Percentiles rank a stretch among this genome's conserved stretches.
Conservation (phyloP, 2,329 filamentous ascomycete genomes). For the Aureobasidium sp. region DNA sequence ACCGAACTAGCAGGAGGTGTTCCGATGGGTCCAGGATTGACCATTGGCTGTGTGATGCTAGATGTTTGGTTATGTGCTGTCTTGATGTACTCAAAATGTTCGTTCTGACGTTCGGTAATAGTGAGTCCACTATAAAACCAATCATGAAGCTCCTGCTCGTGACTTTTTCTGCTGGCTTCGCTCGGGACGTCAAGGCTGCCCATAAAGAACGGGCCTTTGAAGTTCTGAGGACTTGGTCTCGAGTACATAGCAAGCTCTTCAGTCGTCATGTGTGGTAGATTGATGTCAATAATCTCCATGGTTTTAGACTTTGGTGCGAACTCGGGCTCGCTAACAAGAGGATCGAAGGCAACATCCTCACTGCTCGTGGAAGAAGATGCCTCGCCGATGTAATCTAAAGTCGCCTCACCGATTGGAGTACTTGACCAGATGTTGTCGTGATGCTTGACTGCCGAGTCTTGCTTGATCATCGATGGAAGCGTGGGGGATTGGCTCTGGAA, state of each 20-base stretch:
- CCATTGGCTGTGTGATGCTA: background rate
- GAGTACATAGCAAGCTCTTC: slow-evolving; percentile 9
- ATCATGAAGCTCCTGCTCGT: slow-evolving; percentile 31
- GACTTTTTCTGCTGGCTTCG: slow-evolving; percentile 19
- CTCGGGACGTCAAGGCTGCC: slow-evolving; percentile 19
- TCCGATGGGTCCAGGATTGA: slow-evolving; percentile 9
- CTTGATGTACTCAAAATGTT: slow-evolving; percentile 22
- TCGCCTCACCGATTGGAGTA: background rate
- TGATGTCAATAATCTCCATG: background rate
- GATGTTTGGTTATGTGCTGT: slow-evolving; percentile 7
- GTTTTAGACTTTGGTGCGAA: background rate
- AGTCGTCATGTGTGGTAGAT: background rate
- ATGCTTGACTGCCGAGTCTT: background rate
- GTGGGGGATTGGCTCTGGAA: slow-evolving; percentile 17
- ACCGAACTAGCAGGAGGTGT: background rate
- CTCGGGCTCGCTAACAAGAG: slow-evolving; percentile 13
- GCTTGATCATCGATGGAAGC: background rate
- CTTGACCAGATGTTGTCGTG: background rate
- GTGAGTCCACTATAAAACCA: slow-evolving; percentile 31
- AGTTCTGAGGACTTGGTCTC: slow-evolving; percentile 27
- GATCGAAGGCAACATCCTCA: background rate
- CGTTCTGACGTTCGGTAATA: slow-evolving; percentile 26
- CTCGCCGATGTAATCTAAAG: background rate
- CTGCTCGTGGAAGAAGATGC: background rate
- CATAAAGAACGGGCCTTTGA: slow-evolving; percentile 31